phyloP scores from a whole-genome alignment of 1,284 basidiomycete genomes.

The Puccinia hordei region DNA sequence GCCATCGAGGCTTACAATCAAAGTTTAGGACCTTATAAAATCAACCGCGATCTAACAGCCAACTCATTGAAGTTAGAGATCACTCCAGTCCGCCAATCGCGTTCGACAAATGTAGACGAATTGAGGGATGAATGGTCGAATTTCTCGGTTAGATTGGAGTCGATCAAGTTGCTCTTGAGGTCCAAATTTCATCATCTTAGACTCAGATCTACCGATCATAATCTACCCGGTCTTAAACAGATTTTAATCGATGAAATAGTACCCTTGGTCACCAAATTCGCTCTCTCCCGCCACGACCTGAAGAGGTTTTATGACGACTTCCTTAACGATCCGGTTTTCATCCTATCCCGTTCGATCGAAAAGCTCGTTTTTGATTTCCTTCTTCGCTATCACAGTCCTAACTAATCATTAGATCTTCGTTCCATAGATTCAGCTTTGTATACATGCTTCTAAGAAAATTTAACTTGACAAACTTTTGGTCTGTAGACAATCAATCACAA shows the following conservation, averaged over 20 bases:
- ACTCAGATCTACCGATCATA: background rate
- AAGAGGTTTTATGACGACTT: constrained; percentile 4
- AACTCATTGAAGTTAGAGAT: background rate
- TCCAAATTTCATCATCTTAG: constrained; percentile 8
- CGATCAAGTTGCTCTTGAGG: constrained; percentile 20
- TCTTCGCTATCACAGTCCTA: background rate
- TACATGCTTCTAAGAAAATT: too few species aligned
- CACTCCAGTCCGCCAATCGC: background rate
- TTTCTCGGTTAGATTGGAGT: constrained; percentile 21
- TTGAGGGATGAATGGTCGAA: constrained; percentile 7
- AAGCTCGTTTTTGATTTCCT: background rate
- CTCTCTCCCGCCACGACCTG: background rate
- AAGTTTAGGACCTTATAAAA: constrained; percentile 1
- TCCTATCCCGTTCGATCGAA: constrained; percentile 22
- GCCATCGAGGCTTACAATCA: constrained; percentile 37
- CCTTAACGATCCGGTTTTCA: constrained; percentile 7
- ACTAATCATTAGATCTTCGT: too few species aligned
- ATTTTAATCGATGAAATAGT: background rate
- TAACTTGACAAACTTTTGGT: too few species aligned
- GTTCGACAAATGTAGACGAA: background rate
- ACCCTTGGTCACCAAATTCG: constrained; percentile 18
- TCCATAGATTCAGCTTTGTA: too few species aligned
- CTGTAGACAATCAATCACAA: too few species aligned
- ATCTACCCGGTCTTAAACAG: background rate
- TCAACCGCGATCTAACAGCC: background rate